A percentile compares a stretch with the other conserved stretches of the same genome.
phyloP scores from a whole-genome alignment of 31 red algal species.

The Odonthalia washingtoniensis region DNA sequence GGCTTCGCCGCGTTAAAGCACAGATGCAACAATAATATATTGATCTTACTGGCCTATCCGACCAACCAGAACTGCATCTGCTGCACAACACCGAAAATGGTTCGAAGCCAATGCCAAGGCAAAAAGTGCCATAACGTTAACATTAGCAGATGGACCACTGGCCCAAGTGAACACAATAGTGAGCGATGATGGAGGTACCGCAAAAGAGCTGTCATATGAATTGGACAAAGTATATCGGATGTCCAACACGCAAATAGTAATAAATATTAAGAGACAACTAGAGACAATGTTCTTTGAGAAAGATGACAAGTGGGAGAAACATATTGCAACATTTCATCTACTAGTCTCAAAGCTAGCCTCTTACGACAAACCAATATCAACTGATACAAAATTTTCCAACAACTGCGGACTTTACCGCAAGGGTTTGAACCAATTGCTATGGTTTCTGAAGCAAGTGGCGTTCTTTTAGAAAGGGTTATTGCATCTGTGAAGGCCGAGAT shows the following conservation, averaged over 20 bases:
- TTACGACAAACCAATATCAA: neutral
- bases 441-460: neutral
- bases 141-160: neutral
- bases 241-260: constrained; percentile 7
- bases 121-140: neutral
- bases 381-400: neutral
- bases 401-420: neutral
- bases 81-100: neutral
- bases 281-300: neutral
- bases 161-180: neutral
- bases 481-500: neutral
- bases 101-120: neutral
- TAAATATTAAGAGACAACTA: neutral
- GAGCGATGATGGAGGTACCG: neutral
- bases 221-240: constrained; percentile 6
- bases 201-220: constrained; percentile 11
- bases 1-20: neutral
- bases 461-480: neutral
- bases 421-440: neutral
- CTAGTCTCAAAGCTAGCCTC: neutral
- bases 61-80: neutral
- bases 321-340: neutral
- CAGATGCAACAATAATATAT: neutral
- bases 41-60: neutral
- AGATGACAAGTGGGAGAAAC: neutral